Base-by-base conservation (phyloP, 2,329 filamentous ascomycete genomes). In the Epichloe sylvatica region DNA sequence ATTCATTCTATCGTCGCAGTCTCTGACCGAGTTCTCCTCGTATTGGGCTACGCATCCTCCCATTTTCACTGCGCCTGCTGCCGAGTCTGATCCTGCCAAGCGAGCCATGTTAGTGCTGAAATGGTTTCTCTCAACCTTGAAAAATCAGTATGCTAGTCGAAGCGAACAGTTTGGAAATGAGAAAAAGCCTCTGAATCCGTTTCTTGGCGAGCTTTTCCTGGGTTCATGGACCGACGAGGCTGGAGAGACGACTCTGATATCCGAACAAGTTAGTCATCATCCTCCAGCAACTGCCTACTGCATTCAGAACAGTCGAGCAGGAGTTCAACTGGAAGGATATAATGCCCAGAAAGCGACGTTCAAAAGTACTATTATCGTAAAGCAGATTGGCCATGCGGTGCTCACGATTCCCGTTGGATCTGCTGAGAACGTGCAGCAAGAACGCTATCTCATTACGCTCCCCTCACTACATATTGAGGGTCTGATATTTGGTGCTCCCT, bases 111-210 rank as follows among this genome's bases (percentile, higher is more conserved):
- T 91, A 35, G 91, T 97, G n/a, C 72, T 96, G 59, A 94, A 91
- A 68, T 97, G 91, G 91, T 97, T 96, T 70, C 70, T 97, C 49
- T 90, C 82, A 61, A 95, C 90, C 3, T 74, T 97, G 47, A 94
- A 92, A 71, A 87, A 94, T 67, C 88, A 94, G 64, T 81, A 83
- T 60, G 78, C 78, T 51, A 80, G 74, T 60, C 75, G 77, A 52
- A 94, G 86, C 63, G 90, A 96, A 58, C 72, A 81, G 59, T 81
- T 76, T 55, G 89, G 88, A 46, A 92, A 88, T 62, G 91, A 96
- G 74, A 97, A 97, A 80, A 98, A 97, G 74, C 91, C 91, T 2
- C 71, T 98, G 52, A 97, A 98, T 63, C 92, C 92, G 0, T 97
- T 98, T 70, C 70, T 98, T 36, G 91, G 91, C 50, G 91, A 98